Evolutionary conservation across 495 filamentous ascomycete species (phyloP), one percentile per base, ranked within the genome.

Genomic region (Acidomyces sp.): DNA sequence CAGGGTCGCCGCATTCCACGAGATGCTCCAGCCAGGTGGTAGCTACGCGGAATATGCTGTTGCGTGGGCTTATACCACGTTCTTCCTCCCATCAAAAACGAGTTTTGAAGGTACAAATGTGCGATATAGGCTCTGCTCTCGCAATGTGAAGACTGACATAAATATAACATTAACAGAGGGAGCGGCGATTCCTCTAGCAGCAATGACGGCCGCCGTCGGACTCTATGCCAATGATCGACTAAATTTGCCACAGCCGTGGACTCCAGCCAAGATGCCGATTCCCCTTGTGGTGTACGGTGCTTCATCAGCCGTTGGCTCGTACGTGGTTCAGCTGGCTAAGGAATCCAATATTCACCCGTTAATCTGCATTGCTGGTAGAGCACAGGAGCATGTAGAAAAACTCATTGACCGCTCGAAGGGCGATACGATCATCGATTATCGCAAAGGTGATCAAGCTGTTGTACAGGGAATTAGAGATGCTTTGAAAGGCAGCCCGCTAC

Each of bases 21-120:
- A 78, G 55, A 71, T 74, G 64, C 31, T 55, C 34, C 63, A 59
- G 6, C 63, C 70, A 0, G 53, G 61, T 22, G 81, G 81, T 13
- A 69, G 64, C 39, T 87, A 67, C 52, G 82, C 78, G 18, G 80
- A 85, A 49, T 87, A 84, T 55, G 76, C 77, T 10, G 56, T 85
- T 28, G 71, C 70, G 1, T 74, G 63, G 66, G 63, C 65, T 33
- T 63, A 79, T 46, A 74, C 77, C 1, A 84, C 79, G 0, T 85
- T 85, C 52, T 76, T 77, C 48, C 61, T 87, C 20, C 74, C 80
- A 0, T 57, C 69, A 31, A 65, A 70, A 29, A 75, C 64, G 2
- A 71, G 54, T 31, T 87, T 83, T 47, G 80, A 87, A 56, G 77
- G 74, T 73, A 53, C 29, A 55, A 9, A 9, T 9, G 26, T 9